Evolutionary conservation across 1,139 yeast species (phyloP).

Genomic region (Eremothecium sinecaudum): DNA sequence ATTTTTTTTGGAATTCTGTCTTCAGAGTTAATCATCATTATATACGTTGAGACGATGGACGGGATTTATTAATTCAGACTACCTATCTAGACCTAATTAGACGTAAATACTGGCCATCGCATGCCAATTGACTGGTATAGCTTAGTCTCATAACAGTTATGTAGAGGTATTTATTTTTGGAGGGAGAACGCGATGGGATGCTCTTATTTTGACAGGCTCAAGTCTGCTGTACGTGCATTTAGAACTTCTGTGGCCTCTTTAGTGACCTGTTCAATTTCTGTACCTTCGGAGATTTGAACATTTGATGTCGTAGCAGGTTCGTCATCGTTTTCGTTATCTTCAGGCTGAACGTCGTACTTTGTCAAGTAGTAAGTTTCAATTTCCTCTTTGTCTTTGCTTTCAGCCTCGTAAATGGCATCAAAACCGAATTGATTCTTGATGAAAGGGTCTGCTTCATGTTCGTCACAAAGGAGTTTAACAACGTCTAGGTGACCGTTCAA

Average conservation of each 20-base stretch:
- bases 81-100: no score
- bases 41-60: no score
- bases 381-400: conserved; percentile 54
- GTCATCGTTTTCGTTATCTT: conserved; percentile 34
- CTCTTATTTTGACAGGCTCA: conserved; percentile 8
- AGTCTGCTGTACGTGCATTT: conserved; percentile 18
- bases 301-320: conserved; percentile 12
- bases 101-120: no score
- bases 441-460: conserved; percentile 73
- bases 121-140: no score
- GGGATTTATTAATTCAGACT: no score
- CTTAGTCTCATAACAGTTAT: no score
- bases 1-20: no score
- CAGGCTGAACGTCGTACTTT: conserved; percentile 64
- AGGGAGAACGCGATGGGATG: no score
- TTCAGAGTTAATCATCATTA: no score
- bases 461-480: conserved; percentile 61
- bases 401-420: conserved; percentile 86
- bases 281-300: conserved; percentile 33
- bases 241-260: conserved; percentile 33
- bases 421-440: conserved; percentile 64
- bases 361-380: conserved; percentile 65
- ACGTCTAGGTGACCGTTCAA: conserved; percentile 72
- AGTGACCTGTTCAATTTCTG: conserved; percentile 35
- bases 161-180: no score